Percentiles rank a stretch among this genome's conserved stretches.
Conservation (phyloP, 1,284 basidiomycete species). For the Rhodotorula sp. region DNA sequence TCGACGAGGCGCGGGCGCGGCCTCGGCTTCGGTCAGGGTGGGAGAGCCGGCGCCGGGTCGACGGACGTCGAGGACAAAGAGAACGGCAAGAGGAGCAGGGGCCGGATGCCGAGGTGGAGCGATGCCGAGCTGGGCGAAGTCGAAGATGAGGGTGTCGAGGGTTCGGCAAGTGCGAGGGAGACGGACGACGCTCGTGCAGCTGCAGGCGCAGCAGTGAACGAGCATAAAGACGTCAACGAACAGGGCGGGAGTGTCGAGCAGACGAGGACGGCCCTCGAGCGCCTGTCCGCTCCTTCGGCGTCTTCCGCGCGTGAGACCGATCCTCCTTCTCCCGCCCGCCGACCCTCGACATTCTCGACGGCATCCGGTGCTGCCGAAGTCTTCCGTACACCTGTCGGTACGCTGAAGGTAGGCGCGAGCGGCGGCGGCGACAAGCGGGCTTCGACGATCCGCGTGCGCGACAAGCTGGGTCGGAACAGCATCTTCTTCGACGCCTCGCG, state of each 20-base stretch:
- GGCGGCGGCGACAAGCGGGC: neutral
- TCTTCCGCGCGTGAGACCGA: too few species aligned
- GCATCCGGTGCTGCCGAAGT: neutral
- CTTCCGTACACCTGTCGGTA: slow-evolving; percentile 7
- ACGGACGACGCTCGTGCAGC: too few species aligned
- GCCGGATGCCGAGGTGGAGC: slow-evolving; percentile 22
- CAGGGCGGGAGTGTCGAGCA: neutral
- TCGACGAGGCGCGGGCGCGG: slow-evolving; percentile 2
- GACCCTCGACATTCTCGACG: neutral
- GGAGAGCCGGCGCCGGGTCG: neutral
- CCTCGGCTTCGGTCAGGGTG: neutral
- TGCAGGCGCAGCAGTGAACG: accelerated
- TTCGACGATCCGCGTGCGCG: slow-evolving; percentile 15
- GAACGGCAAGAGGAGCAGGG: neutral
- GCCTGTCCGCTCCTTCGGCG: neutral
- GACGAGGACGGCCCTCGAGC: neutral
- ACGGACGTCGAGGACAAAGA: neutral
- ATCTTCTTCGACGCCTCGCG: slow-evolving; percentile 31
- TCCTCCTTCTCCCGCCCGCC: neutral
- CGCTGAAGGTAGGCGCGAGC: neutral
- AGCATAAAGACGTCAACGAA: neutral
- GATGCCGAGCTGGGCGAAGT: neutral
- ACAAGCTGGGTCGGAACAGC: neutral
- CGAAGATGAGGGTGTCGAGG: neutral
- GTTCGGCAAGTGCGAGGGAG: neutral